Percentiles rank a stretch among this genome's conserved stretches.
Evolutionary conservation across 495 filamentous ascomycete genomes (phyloP).

Genomic region (Penicillium fimorum): DNA sequence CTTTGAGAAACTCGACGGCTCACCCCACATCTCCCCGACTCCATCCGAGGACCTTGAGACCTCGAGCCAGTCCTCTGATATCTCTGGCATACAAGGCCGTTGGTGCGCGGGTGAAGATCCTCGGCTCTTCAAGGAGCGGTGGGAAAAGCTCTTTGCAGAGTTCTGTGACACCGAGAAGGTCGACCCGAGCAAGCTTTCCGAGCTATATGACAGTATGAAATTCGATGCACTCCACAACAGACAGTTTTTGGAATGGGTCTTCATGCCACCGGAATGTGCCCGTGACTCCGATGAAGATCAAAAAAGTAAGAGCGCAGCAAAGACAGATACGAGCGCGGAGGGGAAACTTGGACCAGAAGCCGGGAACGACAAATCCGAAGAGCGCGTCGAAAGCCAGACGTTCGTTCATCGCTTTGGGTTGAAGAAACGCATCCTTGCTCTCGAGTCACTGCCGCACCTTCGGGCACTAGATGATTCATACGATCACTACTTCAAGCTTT

Average conservation of each 20-base stretch:
- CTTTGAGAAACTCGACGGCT: constrained; percentile 70
- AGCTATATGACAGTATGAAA: constrained; percentile 99
- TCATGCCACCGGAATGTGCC: constrained; percentile 74
- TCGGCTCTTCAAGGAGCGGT: constrained; percentile 90
- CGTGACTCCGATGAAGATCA: constrained; percentile 60
- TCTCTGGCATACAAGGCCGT: constrained; percentile 74
- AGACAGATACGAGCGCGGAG: constrained; percentile 34
- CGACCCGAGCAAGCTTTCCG: constrained; percentile 95
- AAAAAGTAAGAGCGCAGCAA: constrained; percentile 22
- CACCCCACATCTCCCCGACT: constrained; percentile 50
- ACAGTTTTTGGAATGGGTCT: constrained; percentile 96
- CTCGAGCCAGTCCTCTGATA: constrained; percentile 46
- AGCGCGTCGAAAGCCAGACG: constrained; percentile 36
- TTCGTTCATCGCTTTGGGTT: constrained; percentile 51
- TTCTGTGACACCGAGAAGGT: constrained; percentile 97
- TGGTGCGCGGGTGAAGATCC: constrained; percentile 98
- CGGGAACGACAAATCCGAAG: constrained; percentile 31
- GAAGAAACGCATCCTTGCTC: constrained; percentile 40
- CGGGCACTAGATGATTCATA: constrained; percentile 48
- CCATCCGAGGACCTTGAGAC: constrained; percentile 32
- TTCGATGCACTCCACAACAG: constrained; percentile 97
- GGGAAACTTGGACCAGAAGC: constrained; percentile 26
- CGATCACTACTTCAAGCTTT: constrained; percentile 82
- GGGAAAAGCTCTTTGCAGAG: constrained; percentile 97
- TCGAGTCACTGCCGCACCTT: constrained; percentile 46